Percentiles rank a stretch among this genome's conserved stretches.
Conservation (phyloP, 2,329 filamentous ascomycete genomes). For the Leptographium flavum region DNA sequence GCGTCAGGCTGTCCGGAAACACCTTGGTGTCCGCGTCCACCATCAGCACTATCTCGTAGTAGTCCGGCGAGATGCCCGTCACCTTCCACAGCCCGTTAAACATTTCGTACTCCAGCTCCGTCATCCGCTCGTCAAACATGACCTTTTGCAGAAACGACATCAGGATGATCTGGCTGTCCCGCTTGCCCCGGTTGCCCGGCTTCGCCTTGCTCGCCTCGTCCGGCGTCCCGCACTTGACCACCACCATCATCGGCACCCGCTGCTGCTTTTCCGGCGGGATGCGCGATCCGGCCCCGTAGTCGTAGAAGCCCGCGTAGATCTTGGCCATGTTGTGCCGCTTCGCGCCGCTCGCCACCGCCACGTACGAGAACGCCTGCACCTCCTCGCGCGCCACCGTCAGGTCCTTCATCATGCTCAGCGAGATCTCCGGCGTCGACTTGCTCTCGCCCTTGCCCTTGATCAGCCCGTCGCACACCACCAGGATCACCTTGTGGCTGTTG, state of each 20-base stretch:
- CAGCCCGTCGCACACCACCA: conserved; percentile 92
- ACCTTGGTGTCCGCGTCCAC: conserved; percentile 98
- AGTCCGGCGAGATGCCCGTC: conserved; percentile 94
- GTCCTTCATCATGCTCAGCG: conserved; percentile 89
- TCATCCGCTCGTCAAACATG: conserved; percentile 99
- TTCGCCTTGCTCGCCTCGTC: conserved; percentile 71
- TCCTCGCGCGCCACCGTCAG: conserved; percentile 66
- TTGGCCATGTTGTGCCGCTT: conserved; percentile 99
- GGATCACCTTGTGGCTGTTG: conserved; percentile 95
- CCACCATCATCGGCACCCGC: conserved; percentile 90
- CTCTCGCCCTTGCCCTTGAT: conserved; percentile 91
- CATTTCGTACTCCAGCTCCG: conserved; percentile 97
- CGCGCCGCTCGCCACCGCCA: conserved; percentile 85
- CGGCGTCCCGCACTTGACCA: conserved; percentile 91
- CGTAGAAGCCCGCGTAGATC: conserved; percentile 94
- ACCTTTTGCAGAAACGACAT: conserved; percentile 99
- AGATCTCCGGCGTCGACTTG: conserved; percentile 78
- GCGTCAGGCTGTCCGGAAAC: conserved; percentile 93
- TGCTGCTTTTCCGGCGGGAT: conserved; percentile 83
- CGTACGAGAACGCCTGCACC: conserved; percentile 85
- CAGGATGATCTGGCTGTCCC: conserved; percentile 95
- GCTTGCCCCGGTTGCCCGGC: conserved; percentile 94
- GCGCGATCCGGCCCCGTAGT: conserved; percentile 70
- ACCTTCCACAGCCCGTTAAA: conserved; percentile 99
- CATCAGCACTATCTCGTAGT: conserved; percentile 96